These are phyloP conservation scores for Pseudomonodictys pantanalensis DNA, from an alignment of 495 filamentous ascomycete genomes.

Conservation along the genomic window DNA sequence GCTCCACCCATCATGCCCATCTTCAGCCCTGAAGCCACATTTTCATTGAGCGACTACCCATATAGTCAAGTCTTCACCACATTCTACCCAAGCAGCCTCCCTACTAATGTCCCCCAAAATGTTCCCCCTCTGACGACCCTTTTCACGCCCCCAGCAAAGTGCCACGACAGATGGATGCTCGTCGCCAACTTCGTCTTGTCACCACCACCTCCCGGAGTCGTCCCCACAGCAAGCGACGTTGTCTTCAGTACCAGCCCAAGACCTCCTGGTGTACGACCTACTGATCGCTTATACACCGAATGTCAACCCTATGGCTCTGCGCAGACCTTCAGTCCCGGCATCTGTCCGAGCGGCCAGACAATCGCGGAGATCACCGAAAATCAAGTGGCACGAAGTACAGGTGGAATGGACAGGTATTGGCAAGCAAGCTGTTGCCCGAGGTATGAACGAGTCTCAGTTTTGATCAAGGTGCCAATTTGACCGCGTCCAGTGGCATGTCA, in stretches of 20 bases:
- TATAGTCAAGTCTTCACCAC: neutral
- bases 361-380: neutral
- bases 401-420: neutral
- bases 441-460: neutral
- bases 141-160: neutral
- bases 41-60: neutral
- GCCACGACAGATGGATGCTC: neutral
- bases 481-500: neutral
- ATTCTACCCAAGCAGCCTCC: neutral
- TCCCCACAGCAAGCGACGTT: no score
- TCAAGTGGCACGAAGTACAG: neutral
- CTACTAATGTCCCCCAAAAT: neutral
- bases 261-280: no score
- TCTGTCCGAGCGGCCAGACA: neutral
- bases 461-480: neutral
- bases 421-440: neutral
- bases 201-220: no score
- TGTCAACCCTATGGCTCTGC: neutral
- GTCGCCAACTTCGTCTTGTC: neutral
- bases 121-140: neutral
- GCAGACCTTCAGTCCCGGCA: neutral
- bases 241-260: no score
- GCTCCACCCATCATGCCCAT: no score
- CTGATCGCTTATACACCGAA: neutral
- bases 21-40: no score